Percentiles rank a stretch among this genome's conserved stretches.
phyloP scores from a whole-genome alignment of 2,329 filamentous ascomycete species.

The Trichoderma citrinoviride region DNA sequence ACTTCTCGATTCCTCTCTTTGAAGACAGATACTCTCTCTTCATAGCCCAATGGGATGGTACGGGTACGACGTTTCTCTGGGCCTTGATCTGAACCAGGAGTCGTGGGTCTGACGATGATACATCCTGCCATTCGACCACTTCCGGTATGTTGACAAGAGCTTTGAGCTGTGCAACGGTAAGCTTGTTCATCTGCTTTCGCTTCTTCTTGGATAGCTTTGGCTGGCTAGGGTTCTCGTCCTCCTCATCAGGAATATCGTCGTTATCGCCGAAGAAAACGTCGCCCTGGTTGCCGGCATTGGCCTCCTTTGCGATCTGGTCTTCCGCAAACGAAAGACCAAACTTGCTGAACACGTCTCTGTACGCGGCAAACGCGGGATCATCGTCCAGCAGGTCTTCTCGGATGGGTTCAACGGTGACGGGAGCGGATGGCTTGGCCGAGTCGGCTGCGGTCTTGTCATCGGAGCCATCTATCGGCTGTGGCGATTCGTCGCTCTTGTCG shows the following conservation, averaged over 20 bases:
- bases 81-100: slow-evolving; percentile 93
- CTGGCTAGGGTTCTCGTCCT: slow-evolving; percentile 63
- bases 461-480: not conserved
- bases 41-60: slow-evolving; percentile 89
- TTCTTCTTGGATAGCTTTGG: slow-evolving; percentile 91
- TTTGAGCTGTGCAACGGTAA: slow-evolving; percentile 94
- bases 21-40: slow-evolving; percentile 97
- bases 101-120: slow-evolving; percentile 82
- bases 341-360: slow-evolving; percentile 75
- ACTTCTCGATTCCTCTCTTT: slow-evolving; percentile 94
- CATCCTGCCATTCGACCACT: slow-evolving; percentile 96
- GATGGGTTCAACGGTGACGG: slow-evolving; percentile 47
- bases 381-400: slow-evolving; percentile 62
- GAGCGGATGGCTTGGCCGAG: slow-evolving; percentile 36
- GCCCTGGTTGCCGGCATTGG: slow-evolving; percentile 71
- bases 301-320: slow-evolving; percentile 62
- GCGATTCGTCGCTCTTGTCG: slow-evolving; percentile 4
- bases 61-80: slow-evolving; percentile 91
- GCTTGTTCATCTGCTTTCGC: slow-evolving; percentile 83
- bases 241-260: slow-evolving; percentile 81
- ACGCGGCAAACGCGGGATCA: slow-evolving; percentile 79
- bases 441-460: slow-evolving; percentile 30
- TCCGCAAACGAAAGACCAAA: slow-evolving; percentile 68
- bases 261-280: slow-evolving; percentile 82
- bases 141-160: slow-evolving; percentile 87